A percentile compares a stretch with the other conserved stretches of the same genome.
These are phyloP conservation scores for Penicillium sp. DNA, from an alignment of 2,329 filamentous ascomycete species.

Conservation along the genomic window DNA sequence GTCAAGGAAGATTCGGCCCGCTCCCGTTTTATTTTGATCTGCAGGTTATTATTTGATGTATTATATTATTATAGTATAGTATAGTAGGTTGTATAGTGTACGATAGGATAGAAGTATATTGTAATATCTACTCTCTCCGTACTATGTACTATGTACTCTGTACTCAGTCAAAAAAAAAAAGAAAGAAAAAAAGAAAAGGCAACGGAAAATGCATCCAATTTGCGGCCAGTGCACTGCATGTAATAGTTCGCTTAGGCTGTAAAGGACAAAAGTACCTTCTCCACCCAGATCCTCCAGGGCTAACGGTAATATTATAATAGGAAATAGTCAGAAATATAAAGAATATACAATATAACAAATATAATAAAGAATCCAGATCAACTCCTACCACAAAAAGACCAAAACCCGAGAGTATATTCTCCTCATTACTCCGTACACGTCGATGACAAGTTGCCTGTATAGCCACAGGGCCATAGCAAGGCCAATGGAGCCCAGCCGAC, in stretches of 20 bases:
- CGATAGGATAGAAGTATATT: neutral
- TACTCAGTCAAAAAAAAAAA: neutral
- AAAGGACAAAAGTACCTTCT: slow-evolving; percentile 26
- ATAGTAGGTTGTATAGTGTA: neutral
- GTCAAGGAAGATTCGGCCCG: slow-evolving; percentile 22
- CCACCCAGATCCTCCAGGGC: slow-evolving; percentile 1
- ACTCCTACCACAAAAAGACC: neutral
- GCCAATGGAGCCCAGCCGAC: slow-evolving; percentile 8
- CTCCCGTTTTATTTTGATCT: slow-evolving; percentile 13
- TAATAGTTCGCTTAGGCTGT: slow-evolving; percentile 22
- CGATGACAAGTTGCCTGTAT: slow-evolving; percentile 13
- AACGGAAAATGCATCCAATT: slow-evolving; percentile 22
- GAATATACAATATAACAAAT: no score
- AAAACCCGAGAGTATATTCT: slow-evolving; percentile 3
- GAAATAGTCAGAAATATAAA: neutral
- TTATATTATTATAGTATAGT: neutral
- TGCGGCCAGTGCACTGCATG: slow-evolving; percentile 23
- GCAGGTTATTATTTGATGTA: neutral
- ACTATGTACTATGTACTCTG: no score
- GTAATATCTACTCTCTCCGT: neutral
- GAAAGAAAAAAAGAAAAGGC: slow-evolving; percentile 7
- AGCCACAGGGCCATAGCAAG: neutral
- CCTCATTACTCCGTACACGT: slow-evolving; percentile 1
- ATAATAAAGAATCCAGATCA: neutral
- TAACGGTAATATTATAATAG: neutral